A percentile compares a stretch with the other conserved stretches of the same genome.
phyloP scores from a whole-genome alignment of 1,139 yeast genomes.

The Suhomyces bolitotheri region DNA sequence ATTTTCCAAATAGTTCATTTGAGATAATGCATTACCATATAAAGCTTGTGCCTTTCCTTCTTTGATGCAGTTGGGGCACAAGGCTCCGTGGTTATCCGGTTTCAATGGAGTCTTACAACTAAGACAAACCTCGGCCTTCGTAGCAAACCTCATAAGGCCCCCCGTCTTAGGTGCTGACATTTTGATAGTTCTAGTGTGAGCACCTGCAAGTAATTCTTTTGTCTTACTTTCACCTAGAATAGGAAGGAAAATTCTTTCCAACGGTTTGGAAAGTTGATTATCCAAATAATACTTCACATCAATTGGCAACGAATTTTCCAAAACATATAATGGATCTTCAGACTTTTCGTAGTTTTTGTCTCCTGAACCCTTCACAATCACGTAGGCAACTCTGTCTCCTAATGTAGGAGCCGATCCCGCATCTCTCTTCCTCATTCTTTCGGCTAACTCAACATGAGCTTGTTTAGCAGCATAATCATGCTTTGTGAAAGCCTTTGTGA shows the following conservation, averaged over 20 bases:
- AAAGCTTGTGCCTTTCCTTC: constrained; percentile 64
- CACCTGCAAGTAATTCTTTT: constrained; percentile 72
- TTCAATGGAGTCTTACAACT: constrained; percentile 82
- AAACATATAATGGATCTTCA: constrained; percentile 91
- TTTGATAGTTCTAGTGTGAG: constrained; percentile 78
- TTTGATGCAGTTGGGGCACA: constrained; percentile 77
- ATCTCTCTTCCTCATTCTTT: constrained; percentile 93
- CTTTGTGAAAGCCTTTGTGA: constrained; percentile 86
- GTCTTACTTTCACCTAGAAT: constrained; percentile 87
- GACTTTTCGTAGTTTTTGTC: constrained; percentile 93
- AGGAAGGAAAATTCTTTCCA: constrained; percentile 92
- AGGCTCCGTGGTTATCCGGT: constrained; percentile 65
- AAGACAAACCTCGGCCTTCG: constrained; percentile 83
- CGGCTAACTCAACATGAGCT: constrained; percentile 96
- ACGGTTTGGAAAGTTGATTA: constrained; percentile 89
- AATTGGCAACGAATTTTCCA: constrained; percentile 89
- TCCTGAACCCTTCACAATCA: constrained; percentile 80
- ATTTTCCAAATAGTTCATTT: constrained; percentile 76
- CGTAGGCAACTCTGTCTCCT: constrained; percentile 98
- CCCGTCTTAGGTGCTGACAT: constrained; percentile 68
- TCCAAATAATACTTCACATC: constrained; percentile 94
- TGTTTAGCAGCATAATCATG: constrained; percentile 94
- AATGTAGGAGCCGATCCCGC: constrained; percentile 96
- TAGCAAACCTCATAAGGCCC: constrained; percentile 89
- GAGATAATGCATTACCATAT: constrained; percentile 76